Conservation (phyloP, 176 grass and related monocot species). For the Sorghum bicolor region Sorghum_bicolor_NCBIv3 NC_012872.2:3347001-3347500, state of each 20-base stretch:
- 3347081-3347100: conserved; percentile 35
- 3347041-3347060: conserved; percentile 61
- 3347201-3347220: conserved; percentile 79
- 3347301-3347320: conserved; percentile 35
- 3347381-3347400: conserved; percentile 75
- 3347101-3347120: conserved; percentile 46
- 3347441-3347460: conserved; percentile 58
- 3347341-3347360: conserved; percentile 56
- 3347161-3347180: conserved; percentile 48
- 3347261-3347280: conserved; percentile 35
- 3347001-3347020: not conserved
- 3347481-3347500: conserved; percentile 37
- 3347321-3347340: conserved; percentile 85
- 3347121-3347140: conserved; percentile 45
- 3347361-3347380: conserved; percentile 42
- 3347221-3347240: not conserved
- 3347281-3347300: conserved; percentile 77
- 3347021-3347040: not conserved
- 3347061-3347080: conserved; percentile 74
- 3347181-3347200: conserved; percentile 55
- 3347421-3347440: conserved; percentile 49
- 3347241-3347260: not conserved
- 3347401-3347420: conserved; percentile 64
- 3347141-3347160: conserved; percentile 56
- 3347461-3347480: not conserved